phyloP scores from a whole-genome alignment of 768 basidiomycete genomes.

The Lactifluus piperatus region DNA sequence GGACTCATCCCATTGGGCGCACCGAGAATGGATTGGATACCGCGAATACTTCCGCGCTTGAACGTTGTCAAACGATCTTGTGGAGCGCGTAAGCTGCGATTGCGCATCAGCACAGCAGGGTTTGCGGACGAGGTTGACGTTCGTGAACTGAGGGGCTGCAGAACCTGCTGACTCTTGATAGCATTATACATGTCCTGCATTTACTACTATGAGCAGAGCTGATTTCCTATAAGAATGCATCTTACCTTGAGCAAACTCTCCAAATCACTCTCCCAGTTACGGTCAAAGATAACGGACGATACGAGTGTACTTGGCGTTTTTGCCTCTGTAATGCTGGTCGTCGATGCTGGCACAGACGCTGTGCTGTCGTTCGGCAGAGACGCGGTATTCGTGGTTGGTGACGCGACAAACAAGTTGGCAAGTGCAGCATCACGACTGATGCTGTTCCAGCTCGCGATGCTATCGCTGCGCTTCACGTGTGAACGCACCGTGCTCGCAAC shows the following conservation, averaged over 20 bases:
- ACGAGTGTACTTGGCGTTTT: constrained; percentile 29
- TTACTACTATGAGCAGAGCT: neutral
- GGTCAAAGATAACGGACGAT: constrained; percentile 42
- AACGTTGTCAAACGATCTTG: constrained; percentile 66
- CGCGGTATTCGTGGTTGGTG: constrained; percentile 14
- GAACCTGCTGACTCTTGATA: constrained; percentile 83
- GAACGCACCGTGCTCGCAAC: constrained; percentile 28
- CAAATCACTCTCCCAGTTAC: constrained; percentile 80
- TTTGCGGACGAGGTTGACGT: constrained; percentile 49
- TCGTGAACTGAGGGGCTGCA: constrained; percentile 61
- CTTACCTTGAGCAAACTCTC: constrained; percentile 76
- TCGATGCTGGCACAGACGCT: constrained; percentile 44
- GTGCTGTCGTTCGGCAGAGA: constrained; percentile 50
- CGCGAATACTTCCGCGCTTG: constrained; percentile 89
- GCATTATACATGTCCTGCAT: constrained; percentile 95
- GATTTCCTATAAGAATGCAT: neutral
- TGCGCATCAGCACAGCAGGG: constrained; percentile 47
- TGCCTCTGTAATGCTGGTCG: constrained; percentile 35
- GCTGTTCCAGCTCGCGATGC: constrained; percentile 80
- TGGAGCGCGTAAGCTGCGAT: constrained; percentile 58
- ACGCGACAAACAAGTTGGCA: constrained; percentile 24
- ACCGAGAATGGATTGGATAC: constrained; percentile 70
- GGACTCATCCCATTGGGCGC: constrained; percentile 62
- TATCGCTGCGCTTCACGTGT: constrained; percentile 70
- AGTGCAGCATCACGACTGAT: constrained; percentile 51